Conservation (phyloP, 768 basidiomycete species). For the Phanerochaete sordida region DNA sequence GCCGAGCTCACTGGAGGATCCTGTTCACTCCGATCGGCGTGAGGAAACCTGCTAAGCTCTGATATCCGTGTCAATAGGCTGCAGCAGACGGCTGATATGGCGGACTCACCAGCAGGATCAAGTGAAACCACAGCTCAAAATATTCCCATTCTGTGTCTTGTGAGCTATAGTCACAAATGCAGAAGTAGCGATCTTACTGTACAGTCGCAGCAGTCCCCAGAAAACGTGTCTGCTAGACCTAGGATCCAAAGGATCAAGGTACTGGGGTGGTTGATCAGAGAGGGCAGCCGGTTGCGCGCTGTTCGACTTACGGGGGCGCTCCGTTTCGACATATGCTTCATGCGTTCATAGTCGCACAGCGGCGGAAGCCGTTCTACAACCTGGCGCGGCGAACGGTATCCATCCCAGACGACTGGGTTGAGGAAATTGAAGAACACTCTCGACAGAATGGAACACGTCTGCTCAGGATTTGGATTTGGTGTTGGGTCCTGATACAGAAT, state of each 20-base stretch:
- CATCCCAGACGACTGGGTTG: conserved; percentile 45
- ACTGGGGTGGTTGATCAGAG: too few species aligned
- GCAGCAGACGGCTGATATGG: too few species aligned
- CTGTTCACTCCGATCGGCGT: conserved; percentile 32
- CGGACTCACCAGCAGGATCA: conserved; percentile 11
- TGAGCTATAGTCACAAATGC: neutral
- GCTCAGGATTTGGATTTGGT: conserved; percentile 24
- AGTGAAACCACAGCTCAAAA: conserved; percentile 10
- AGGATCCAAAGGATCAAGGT: conserved; percentile 27
- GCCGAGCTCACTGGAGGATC: conserved; percentile 26
- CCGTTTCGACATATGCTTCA: conserved; percentile 30
- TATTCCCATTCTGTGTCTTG: conserved; percentile 15
- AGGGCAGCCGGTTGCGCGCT: too few species aligned
- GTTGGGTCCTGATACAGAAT: conserved; percentile 19
- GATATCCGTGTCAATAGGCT: too few species aligned
- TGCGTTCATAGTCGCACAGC: conserved; percentile 44
- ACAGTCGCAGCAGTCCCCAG: conserved; percentile 19
- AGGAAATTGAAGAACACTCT: conserved; percentile 49
- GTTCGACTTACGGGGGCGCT: conserved; percentile 28
- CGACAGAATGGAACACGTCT: conserved; percentile 27
- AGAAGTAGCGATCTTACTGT: neutral
- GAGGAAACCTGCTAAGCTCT: neutral
- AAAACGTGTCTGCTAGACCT: conserved; percentile 23
- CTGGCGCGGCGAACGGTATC: conserved; percentile 41
- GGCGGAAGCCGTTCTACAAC: conserved; percentile 41